phyloP scores from a whole-genome alignment of 2,329 filamentous ascomycete species.

The Colletotrichum orbiculare region DNA sequence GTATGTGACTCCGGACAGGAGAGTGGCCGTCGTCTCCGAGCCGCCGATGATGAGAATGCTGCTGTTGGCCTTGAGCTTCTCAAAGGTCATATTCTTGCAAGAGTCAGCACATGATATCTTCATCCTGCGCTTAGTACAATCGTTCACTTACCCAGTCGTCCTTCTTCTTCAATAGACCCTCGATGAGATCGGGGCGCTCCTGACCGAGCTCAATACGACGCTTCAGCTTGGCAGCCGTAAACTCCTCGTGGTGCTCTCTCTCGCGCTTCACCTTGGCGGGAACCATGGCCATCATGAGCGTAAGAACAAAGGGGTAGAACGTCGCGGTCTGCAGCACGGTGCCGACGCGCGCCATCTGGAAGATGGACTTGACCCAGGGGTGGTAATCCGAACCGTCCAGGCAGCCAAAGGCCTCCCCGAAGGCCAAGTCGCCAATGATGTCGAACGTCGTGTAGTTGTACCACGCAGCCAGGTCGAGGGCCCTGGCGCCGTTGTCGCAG shows the following conservation, averaged over 20 bases:
- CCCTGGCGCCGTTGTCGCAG: slow-evolving; percentile 15
- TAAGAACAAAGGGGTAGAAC: slow-evolving; percentile 27
- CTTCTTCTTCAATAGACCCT: slow-evolving; percentile 37
- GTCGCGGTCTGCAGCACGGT: slow-evolving; percentile 24
- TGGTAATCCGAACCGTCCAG: slow-evolving; percentile 41
- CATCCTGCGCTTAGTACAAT: too few species aligned
- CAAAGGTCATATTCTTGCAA: slow-evolving; percentile 23
- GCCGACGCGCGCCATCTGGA: slow-evolving; percentile 36
- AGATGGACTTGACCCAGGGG: slow-evolving; percentile 42
- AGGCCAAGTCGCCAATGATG: slow-evolving; percentile 45
- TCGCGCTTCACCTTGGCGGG: slow-evolving; percentile 23
- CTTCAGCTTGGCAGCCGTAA: slow-evolving; percentile 26
- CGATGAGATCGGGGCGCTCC: slow-evolving; percentile 39
- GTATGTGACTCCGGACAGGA: slow-evolving; percentile 43
- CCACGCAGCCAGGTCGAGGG: slow-evolving; percentile 42
- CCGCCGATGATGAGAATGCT: slow-evolving; percentile 44
- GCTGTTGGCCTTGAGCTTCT: slow-evolving; percentile 36
- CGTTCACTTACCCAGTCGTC: slow-evolving; percentile 30
- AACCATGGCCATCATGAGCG: slow-evolving; percentile 28
- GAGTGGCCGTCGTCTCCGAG: slow-evolving; percentile 48
- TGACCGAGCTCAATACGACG: slow-evolving; percentile 35
- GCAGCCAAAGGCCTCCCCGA: slow-evolving; percentile 45
- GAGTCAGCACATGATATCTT: too few species aligned
- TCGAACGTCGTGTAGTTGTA: slow-evolving; percentile 46
- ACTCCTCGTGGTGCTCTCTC: slow-evolving; percentile 5